phyloP scores from a whole-genome alignment of 257 asterid genomes.

The Anisodus acutangulus region DNA sequence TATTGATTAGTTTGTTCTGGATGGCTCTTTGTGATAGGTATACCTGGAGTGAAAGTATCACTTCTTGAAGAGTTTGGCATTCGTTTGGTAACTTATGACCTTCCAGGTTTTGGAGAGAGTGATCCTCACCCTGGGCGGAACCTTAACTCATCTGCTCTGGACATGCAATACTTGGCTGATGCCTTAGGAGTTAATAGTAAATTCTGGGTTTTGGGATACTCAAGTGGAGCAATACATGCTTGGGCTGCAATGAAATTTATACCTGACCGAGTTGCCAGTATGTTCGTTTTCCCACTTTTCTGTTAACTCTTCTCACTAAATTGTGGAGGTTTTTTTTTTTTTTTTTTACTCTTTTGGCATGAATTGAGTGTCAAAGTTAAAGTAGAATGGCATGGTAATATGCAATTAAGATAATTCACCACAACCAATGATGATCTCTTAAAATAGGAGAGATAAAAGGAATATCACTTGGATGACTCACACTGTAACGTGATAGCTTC shows the following conservation, averaged over 20 bases:
- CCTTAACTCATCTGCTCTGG: constrained; percentile 80
- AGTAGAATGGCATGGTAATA: constrained; percentile 6
- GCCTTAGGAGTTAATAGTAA: constrained; percentile 60
- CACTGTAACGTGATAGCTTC: neutral
- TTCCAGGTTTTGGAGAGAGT: constrained; percentile 96
- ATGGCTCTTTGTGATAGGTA: constrained; percentile 50
- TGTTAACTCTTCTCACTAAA: neutral
- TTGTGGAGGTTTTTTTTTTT: too few species aligned
- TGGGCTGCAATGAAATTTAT: constrained; percentile 88
- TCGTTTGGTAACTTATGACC: constrained; percentile 77
- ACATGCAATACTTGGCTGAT: constrained; percentile 68
- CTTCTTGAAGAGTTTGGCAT: constrained; percentile 83
- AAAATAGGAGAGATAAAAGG: neutral
- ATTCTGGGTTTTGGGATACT: constrained; percentile 85
- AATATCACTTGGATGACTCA: neutral
- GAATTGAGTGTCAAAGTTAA: neutral
- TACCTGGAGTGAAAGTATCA: constrained; percentile 59
- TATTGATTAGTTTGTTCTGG: neutral
- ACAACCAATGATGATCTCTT: neutral
- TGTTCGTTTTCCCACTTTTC: neutral
- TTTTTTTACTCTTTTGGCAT: neutral
- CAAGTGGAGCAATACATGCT: constrained; percentile 78
- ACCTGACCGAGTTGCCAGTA: constrained; percentile 76
- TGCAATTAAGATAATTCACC: neutral
- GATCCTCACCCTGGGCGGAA: constrained; percentile 70